Percentiles rank a stretch among this genome's conserved stretches.
These are phyloP conservation scores for Closterium sp. DNA, from an alignment of 139 green algal genomes.

Conservation along the genomic window DNA sequence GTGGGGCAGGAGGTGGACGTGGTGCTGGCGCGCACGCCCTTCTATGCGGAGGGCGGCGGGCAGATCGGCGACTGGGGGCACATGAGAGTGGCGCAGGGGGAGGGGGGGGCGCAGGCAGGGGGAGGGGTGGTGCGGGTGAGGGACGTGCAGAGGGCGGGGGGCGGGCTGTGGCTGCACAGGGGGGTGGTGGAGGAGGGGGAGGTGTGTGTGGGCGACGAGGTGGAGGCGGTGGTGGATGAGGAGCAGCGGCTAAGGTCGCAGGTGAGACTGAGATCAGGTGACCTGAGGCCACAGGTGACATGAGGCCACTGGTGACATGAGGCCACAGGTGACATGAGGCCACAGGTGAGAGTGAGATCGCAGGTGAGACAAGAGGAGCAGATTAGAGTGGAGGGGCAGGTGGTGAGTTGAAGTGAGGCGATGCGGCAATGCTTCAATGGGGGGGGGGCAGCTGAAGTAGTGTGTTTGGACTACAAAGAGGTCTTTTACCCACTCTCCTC, in stretches of 20 bases:
- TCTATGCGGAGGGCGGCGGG: slow-evolving; percentile 86
- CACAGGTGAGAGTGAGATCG: background rate
- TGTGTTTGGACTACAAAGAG: too few species aligned
- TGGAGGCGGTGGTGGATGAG: slow-evolving; percentile 66
- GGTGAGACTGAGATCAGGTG: background rate
- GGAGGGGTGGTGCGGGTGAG: slow-evolving; percentile 31
- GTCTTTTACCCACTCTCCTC: too few species aligned
- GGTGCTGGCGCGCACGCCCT: slow-evolving; percentile 77
- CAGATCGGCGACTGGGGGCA: slow-evolving; percentile 61
- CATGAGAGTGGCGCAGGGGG: slow-evolving; percentile 43
- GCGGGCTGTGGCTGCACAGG: slow-evolving; percentile 78
- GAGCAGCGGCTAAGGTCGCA: slow-evolving; percentile 33
- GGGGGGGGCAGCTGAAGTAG: too few species aligned
- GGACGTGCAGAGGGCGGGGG: slow-evolving; percentile 73
- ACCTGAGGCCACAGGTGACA: too few species aligned
- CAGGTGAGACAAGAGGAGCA: too few species aligned
- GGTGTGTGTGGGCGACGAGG: slow-evolving; percentile 3
- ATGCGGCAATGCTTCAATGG: too few species aligned
- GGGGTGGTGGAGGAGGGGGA: slow-evolving; percentile 51
- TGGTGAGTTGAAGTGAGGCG: too few species aligned
- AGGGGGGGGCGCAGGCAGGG: background rate
- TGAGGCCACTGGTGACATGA: background rate
- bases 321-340: background rate
- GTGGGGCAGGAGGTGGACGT: slow-evolving; percentile 60
- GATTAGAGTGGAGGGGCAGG: too few species aligned